phyloP scores from a whole-genome alignment of 139 green algal genomes.

The Picochlorum costavermella region DNA sequence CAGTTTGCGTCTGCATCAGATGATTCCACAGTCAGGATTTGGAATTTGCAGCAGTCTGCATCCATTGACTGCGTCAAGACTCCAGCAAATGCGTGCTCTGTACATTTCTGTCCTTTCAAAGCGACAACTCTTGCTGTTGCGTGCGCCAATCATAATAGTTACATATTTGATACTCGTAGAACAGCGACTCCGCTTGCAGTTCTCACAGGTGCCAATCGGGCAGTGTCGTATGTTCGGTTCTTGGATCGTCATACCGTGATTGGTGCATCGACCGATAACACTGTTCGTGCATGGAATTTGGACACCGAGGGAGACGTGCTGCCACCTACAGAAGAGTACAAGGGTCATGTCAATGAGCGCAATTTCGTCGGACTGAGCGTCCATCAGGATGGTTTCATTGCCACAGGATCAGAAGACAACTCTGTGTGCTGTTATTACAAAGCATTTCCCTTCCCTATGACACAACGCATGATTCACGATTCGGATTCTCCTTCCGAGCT shows the following conservation, averaged over 20 bases:
- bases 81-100: constrained; percentile 57
- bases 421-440: constrained; percentile 30
- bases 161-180: constrained; percentile 57
- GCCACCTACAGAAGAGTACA: constrained; percentile 16
- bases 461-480: constrained; percentile 9
- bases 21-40: constrained; percentile 58
- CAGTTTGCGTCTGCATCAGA: constrained; percentile 49
- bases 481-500: too few species aligned
- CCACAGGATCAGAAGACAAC: constrained; percentile 62
- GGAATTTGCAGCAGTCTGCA: constrained; percentile 46
- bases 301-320: constrained; percentile 10
- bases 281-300: constrained; percentile 33
- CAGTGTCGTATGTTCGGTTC: constrained; percentile 70
- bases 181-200: constrained; percentile 15
- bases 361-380: constrained; percentile 75
- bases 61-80: constrained; percentile 44
- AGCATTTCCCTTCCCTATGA: constrained; percentile 23
- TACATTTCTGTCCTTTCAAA: constrained; percentile 49
- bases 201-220: constrained; percentile 47
- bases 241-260: constrained; percentile 39
- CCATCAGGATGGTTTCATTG: constrained; percentile 49
- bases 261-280: constrained; percentile 62
- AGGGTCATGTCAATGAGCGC: constrained; percentile 66
- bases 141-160: constrained; percentile 60
- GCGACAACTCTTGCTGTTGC: constrained; percentile 58